A percentile compares a stretch with the other conserved stretches of the same genome.
Conservation (phyloP, 176 grass and related monocot species). For the Eragrostis curvula region DNA sequence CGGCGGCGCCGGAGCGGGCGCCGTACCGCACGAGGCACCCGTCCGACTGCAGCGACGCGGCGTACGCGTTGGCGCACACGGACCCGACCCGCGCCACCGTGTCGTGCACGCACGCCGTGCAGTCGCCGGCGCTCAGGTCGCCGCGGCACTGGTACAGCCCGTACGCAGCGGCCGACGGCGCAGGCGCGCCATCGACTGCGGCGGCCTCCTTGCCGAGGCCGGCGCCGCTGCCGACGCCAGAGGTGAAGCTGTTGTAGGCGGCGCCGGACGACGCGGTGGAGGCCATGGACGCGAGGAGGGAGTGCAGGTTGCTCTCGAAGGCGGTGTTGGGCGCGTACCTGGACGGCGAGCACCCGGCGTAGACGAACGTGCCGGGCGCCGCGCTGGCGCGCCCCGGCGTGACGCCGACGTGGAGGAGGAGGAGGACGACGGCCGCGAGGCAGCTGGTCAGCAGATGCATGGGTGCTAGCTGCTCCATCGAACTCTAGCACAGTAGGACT, state of each 20-base stretch:
- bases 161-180: conserved; percentile 30
- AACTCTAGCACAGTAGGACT: no score
- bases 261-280: conserved; percentile 51
- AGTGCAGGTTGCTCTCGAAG: conserved; percentile 70
- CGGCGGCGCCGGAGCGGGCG: conserved; percentile 47
- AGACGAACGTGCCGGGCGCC: conserved; percentile 60
- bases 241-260: conserved; percentile 71
- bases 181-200: neutral
- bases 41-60: conserved; percentile 72
- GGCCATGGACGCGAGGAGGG: conserved; percentile 67
- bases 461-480: neutral
- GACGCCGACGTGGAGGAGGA: conserved; percentile 44
- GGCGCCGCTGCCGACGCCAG: neutral
- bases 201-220: neutral
- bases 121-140: conserved; percentile 59
- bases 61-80: conserved; percentile 60
- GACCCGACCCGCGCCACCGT: conserved; percentile 55
- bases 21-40: conserved; percentile 79
- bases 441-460: conserved; percentile 30
- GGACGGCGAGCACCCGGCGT: conserved; percentile 72
- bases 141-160: conserved; percentile 82
- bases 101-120: conserved; percentile 64
- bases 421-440: conserved; percentile 33
- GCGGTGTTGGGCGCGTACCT: conserved; percentile 67
- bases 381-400: neutral